These are phyloP conservation scores for Lathyrus oleraceus DNA, from an alignment of 306 rosid species.

Conservation along the genomic window DNA sequence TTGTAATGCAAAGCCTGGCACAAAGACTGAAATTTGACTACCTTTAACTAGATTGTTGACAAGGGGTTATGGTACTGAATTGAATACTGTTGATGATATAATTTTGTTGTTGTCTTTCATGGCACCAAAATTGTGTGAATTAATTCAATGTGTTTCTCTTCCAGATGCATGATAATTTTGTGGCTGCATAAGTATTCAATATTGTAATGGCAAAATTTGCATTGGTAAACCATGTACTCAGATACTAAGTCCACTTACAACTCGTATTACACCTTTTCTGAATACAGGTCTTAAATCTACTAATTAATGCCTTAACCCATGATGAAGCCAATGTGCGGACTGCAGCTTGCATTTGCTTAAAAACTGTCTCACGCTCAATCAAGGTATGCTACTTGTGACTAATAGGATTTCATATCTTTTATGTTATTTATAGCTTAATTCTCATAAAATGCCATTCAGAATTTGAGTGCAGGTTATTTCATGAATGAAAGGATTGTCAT, in stretches of 20 bases:
- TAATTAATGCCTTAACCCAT: slow-evolving; percentile 65
- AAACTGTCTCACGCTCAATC: slow-evolving; percentile 85
- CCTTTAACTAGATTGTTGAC: slow-evolving; percentile 5
- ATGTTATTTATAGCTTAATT: slow-evolving; percentile 21
- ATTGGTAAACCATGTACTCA: slow-evolving; percentile 14
- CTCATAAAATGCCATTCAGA: slow-evolving; percentile 67
- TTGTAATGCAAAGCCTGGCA: slow-evolving; percentile 11
- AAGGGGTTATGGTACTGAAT: slow-evolving; percentile 8
- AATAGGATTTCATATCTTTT: slow-evolving; percentile 31
- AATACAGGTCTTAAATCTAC: slow-evolving; percentile 59
- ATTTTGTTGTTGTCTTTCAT: not conserved
- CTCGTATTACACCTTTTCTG: slow-evolving; percentile 27
- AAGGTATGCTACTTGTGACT: slow-evolving; percentile 57
- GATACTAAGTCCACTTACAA: slow-evolving; percentile 26
- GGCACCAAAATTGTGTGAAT: slow-evolving; percentile 10
- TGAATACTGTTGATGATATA: slow-evolving; percentile 6
- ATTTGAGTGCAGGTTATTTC: slow-evolving; percentile 86
- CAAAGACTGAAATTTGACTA: slow-evolving; percentile 5
- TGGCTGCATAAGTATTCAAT: slow-evolving; percentile 29
- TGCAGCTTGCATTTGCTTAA: slow-evolving; percentile 94
- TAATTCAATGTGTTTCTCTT: slow-evolving; percentile 24
- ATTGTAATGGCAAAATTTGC: slow-evolving; percentile 24
- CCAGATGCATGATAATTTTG: slow-evolving; percentile 12
- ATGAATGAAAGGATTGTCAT: slow-evolving; percentile 71
- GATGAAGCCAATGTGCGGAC: slow-evolving; percentile 64